Conservation (phyloP, 2,329 filamentous ascomycete genomes). For the Pyricularia sp. region DNA sequence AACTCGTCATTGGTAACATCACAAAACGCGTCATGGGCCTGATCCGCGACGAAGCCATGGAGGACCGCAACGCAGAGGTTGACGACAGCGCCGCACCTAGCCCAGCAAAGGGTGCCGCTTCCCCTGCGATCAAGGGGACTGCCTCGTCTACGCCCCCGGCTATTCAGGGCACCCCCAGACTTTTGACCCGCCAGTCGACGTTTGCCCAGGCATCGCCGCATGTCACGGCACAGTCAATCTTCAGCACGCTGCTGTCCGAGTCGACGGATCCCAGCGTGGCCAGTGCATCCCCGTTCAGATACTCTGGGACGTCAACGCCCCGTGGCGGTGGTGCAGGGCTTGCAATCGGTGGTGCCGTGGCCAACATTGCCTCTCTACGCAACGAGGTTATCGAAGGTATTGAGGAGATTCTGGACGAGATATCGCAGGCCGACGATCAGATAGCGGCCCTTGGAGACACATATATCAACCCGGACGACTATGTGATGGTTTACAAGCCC, state of each 20-base stretch:
- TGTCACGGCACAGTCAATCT: constrained; percentile 59
- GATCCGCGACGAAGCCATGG: constrained; percentile 81
- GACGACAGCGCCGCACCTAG: constrained; percentile 31
- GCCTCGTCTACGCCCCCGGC: constrained; percentile 28
- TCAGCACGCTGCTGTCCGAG: constrained; percentile 62
- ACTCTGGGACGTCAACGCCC: constrained; percentile 19
- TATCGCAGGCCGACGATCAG: constrained; percentile 84
- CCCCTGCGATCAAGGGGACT: constrained; percentile 38
- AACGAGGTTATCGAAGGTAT: constrained; percentile 91
- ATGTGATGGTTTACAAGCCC: constrained; percentile 79
- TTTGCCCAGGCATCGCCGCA: constrained; percentile 37
- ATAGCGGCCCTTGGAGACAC: constrained; percentile 80
- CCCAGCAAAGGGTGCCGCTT: constrained; percentile 3
- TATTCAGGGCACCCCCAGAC: constrained; percentile 22
- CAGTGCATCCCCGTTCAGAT: constrained; percentile 31
- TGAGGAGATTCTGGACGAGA: constrained; percentile 89
- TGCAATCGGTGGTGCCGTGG: constrained; percentile 6
- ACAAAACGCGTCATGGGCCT: constrained; percentile 80
- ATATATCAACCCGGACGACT: constrained; percentile 86
- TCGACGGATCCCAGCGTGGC: constrained; percentile 26
- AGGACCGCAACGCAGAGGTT: constrained; percentile 47
- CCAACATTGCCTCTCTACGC: constrained; percentile 56
- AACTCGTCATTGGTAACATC: constrained; percentile 90
- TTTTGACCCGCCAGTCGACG: constrained; percentile 10
- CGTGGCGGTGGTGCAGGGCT: constrained; percentile 16